A percentile compares a stretch with the other conserved stretches of the same genome.
Evolutionary conservation across 1,139 yeast genomes (phyloP).

Genomic region (Candida tropicalis): DNA sequence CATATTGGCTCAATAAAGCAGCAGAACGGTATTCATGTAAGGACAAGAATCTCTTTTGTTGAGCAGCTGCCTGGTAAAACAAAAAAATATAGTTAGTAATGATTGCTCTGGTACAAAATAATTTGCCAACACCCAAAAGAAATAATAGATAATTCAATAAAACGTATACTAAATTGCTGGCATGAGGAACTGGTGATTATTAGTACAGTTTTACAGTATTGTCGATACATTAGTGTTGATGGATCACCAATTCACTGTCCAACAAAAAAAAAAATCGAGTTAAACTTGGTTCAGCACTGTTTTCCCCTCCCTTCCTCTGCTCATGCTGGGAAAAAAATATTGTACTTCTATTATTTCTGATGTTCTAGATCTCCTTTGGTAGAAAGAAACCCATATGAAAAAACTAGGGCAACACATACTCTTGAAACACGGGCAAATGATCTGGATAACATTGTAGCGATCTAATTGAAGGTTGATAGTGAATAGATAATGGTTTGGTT

Average conservation of each 20-base stretch:
- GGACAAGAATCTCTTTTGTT: constrained; percentile 70
- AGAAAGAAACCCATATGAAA: neutral
- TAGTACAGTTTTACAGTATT: too few species aligned
- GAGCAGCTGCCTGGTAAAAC: constrained; percentile 21
- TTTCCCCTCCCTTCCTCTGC: neutral
- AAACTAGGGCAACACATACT: constrained; percentile 38
- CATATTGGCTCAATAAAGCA: constrained; percentile 76
- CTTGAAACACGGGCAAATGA: constrained; percentile 46
- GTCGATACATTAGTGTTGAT: too few species aligned
- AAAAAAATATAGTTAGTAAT: constrained; percentile 8
- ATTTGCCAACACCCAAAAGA: neutral
- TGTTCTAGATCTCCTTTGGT: neutral
- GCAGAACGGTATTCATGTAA: constrained; percentile 98
- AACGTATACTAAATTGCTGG: too few species aligned
- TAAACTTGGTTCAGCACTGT: too few species aligned
- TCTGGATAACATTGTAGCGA: constrained; percentile 39
- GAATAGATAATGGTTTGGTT: constrained; percentile 1
- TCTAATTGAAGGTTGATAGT: constrained; percentile 5
- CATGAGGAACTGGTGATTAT: too few species aligned
- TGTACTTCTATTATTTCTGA: constrained; percentile 1
- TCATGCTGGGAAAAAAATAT: neutral
- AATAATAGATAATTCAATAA: constrained; percentile 1
- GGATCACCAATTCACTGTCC: neutral
- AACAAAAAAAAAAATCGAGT: too few species aligned
- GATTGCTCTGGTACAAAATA: neutral